Conservation (phyloP, 345 rosid genomes). For the Gossypium raimondii region DNA sequence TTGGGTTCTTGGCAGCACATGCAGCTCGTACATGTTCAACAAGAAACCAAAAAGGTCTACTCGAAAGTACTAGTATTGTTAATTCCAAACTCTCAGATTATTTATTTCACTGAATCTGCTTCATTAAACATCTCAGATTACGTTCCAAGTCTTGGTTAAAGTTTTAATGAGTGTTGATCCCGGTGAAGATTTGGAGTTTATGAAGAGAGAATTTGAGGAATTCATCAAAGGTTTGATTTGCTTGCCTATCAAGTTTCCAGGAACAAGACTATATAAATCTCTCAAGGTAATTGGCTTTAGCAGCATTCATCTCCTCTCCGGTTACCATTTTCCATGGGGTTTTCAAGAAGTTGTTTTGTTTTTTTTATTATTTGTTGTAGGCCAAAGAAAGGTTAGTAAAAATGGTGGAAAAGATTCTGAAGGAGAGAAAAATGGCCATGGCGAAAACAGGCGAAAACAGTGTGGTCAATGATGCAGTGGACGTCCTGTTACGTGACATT, state of each 20-base stretch:
- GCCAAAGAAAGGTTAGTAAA: constrained; percentile 66
- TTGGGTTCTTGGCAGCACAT: constrained; percentile 59
- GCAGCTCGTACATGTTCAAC: constrained; percentile 52
- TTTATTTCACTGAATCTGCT: not conserved
- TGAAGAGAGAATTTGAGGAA: constrained; percentile 72
- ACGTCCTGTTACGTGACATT: constrained; percentile 50
- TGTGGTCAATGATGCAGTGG: constrained; percentile 49
- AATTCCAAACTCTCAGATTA: not conserved
- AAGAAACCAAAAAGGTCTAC: constrained; percentile 65
- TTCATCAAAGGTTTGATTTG: constrained; percentile 89
- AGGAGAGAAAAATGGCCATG: constrained; percentile 42
- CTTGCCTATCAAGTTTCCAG: constrained; percentile 84
- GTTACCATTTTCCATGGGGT: not conserved
- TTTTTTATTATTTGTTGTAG: constrained; percentile 24
- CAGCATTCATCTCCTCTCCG: too few relatives aligned
- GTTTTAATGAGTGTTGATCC: constrained; percentile 65
- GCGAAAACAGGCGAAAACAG: constrained; percentile 27
- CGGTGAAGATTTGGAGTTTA: constrained; percentile 58
- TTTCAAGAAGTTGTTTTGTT: not conserved
- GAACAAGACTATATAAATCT: constrained; percentile 78
- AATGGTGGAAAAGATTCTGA: constrained; percentile 60
- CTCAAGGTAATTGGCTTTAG: constrained; percentile 47
- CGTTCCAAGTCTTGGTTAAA: constrained; percentile 70
- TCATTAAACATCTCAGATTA: constrained; percentile 40
- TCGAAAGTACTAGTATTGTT: too few relatives aligned